Evolutionary conservation across 257 asterid genomes (phyloP), one percentile per base, ranked within the genome.

Genomic region (Avicennia marina): DNA sequence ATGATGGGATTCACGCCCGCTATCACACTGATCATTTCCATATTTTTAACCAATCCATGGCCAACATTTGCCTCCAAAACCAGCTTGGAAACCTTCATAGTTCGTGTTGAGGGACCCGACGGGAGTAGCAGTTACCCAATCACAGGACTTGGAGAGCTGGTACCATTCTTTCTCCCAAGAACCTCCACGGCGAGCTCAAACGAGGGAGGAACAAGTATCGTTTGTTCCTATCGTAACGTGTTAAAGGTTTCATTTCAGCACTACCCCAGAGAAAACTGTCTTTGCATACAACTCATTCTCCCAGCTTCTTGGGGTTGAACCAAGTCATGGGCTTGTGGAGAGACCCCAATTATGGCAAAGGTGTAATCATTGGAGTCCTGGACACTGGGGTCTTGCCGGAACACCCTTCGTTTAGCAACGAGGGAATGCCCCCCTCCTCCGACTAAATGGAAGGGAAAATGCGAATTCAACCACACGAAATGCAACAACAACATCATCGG

Each of bases 401-500:
- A 33, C 73, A 72, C 33, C 70, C 70, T 0, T 72, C 77, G 11
- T 66, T 60, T 12, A 34, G 47, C 55, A 66, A 66, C 20, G 59
- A 32, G 1, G 73, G 62, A 1, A 62, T 72, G 73, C 54, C 66
- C 1, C 66, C 66, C 1, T n/a, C 69, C 70, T 4, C 77, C 70
- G 0, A 52, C 56, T 17, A 60, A 26, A 4, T 71, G 77, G 77
- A 59, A 48, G 57, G 69, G 77, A 7, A 31, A 9, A 9, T 72
- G 77, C 53, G 32, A 66, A 10, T 56, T 72, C 58, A 53, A 43
- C 4, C 15, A 0, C 7, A 31, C 56, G 0, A 11, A 44, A 0
- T 71, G 77, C 16, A 72, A 72, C 53, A 72, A 71, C 49, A 71
- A 71, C 42, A 38, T 71, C 6, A 54, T 65, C 6, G 72, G 77